phyloP scores from a whole-genome alignment of 345 rosid species.

The Populus simonii region DNA sequence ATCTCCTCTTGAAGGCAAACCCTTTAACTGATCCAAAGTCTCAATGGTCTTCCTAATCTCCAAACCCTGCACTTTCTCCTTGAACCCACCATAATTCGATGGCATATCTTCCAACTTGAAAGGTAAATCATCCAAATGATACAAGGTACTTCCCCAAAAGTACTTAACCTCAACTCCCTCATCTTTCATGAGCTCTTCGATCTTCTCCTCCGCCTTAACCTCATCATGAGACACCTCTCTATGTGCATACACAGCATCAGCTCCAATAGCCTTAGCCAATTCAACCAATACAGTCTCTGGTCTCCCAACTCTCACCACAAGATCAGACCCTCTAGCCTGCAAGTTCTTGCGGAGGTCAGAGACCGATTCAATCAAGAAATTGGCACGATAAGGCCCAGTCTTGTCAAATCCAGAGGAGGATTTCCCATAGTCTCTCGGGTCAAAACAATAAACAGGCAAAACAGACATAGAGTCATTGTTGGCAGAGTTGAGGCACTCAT shows the following conservation, averaged over 20 bases:
- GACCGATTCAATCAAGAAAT: conserved; percentile 86
- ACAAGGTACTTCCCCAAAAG: conserved; percentile 96
- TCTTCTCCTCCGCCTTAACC: conserved; percentile 82
- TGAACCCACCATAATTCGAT: conserved; percentile 66
- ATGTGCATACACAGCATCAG: conserved; percentile 86
- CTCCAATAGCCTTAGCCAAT: conserved; percentile 83
- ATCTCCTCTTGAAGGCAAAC: conserved; percentile 83
- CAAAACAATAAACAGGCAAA: conserved; percentile 92
- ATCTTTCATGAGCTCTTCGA: conserved; percentile 80
- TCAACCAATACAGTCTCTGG: conserved; percentile 78
- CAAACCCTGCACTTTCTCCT: conserved; percentile 65
- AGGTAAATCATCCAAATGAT: conserved; percentile 90
- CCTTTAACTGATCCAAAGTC: conserved; percentile 82
- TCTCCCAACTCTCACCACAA: conserved; percentile 78
- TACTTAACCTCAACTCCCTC: conserved; percentile 84
- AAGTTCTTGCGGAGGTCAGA: conserved; percentile 82
- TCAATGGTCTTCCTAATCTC: conserved; percentile 85
- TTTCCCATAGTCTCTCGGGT: conserved; percentile 88
- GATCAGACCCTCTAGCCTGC: conserved; percentile 89
- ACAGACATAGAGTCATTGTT: conserved; percentile 80
- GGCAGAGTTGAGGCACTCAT: conserved; percentile 80
- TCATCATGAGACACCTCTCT: conserved; percentile 84
- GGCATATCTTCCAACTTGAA: conserved; percentile 89
- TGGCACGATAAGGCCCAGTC: conserved; percentile 82
- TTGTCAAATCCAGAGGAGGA: conserved; percentile 87